Base-by-base conservation (phyloP, 139 green algal species). In the Coelastrella sp. region DNA sequence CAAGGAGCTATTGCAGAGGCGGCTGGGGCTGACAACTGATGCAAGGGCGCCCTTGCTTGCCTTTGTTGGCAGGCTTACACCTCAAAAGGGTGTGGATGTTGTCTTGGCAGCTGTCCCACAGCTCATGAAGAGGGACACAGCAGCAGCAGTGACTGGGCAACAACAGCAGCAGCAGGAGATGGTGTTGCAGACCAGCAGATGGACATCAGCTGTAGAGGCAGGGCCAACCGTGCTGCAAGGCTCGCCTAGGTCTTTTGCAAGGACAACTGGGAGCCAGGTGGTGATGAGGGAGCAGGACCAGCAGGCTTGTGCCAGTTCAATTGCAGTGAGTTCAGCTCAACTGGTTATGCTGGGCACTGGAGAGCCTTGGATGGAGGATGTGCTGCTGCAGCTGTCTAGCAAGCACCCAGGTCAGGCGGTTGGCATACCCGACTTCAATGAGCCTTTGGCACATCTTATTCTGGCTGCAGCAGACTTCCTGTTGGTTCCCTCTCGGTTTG, bases 41-140 rank as follows among this genome's bases (percentile, higher is more conserved):
- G 81, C 90, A 0, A 2, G 9, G 5, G 87, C 77, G 15, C 92
- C 93, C 1, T 84, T 98, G 40, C 81, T 98, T 59, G 94, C 62
- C 1, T 96, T 95, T 85, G 84, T 98, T 4, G 94, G 95, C 2
- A 91, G 95, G 40, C 87, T 98, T 48, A 92, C 93, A 40, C 51
- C 89, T 9, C 95, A 98, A 84, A 98, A 98, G 86, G 95, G 95
- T 9, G 91, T 93, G 41, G 95, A 98, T 82, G 87, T 97, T 17
- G 38, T 98, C 13, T 86, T 98, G 43, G 89, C 86, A 4, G 93
- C 95, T 0, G 78, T 93, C 43, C 91, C 92, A 0, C 32, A 87
- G 8, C 48, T 96, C 23, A 57, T 98, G 40, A 87, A 76, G 15
- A 8, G n/a, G 27, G 27, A 38, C 17, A 76, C 6, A 9, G 23